Base-by-base conservation (phyloP, 2,329 filamentous ascomycete genomes). In the Plenodomus tracheiphilus region DNA sequence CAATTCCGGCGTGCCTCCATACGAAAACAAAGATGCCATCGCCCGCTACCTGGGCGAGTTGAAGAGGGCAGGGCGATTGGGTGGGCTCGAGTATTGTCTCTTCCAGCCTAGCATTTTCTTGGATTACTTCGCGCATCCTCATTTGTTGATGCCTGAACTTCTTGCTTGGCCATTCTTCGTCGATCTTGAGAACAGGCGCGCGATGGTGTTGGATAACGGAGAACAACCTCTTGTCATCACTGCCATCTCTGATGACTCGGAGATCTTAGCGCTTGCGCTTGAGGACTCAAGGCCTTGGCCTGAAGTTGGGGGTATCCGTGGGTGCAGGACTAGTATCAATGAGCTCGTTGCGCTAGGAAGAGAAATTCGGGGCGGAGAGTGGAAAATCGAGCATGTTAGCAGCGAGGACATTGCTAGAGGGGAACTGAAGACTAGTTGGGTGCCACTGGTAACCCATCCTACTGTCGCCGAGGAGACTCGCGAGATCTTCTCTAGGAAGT, bases 21-120 rank as follows among this genome's bases (percentile, higher is more conserved):
- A 79, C 61, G 59, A 64, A 0, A 77, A 75, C 46, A 86, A 87
- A 55, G 69, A 71, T n/a, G 62, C 68, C 3, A 75, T 79, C 6
- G 74, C 76, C 2, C 58, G 74, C 15, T 84, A 85, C 58, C 71
- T 86, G 0, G 54, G 70, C 18, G 64, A 79, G 15, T 51, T 85
- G 3, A 72, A 74, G 34, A 66, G 77, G 11, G 68, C 71, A 19
- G 74, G 76, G 42, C 77, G 77, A 15, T 69, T 85, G 5, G 75
- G 76, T 43, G 77, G 75, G 0, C 68, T 85, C 16, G 80, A 85
- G 49, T 85, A 85, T 62, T 77, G 70, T 0, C 68, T 83, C 0
- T 84, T 85, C 56, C 80, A 83, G 32, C 79, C 79, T 0, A 81
- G 79, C 0, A 56, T 82, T 1, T 82, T 83, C 58, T 58, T 79